Evolutionary conservation across 768 basidiomycete species (phyloP).

Genomic region (Macrolepiota albuminosa): DNA sequence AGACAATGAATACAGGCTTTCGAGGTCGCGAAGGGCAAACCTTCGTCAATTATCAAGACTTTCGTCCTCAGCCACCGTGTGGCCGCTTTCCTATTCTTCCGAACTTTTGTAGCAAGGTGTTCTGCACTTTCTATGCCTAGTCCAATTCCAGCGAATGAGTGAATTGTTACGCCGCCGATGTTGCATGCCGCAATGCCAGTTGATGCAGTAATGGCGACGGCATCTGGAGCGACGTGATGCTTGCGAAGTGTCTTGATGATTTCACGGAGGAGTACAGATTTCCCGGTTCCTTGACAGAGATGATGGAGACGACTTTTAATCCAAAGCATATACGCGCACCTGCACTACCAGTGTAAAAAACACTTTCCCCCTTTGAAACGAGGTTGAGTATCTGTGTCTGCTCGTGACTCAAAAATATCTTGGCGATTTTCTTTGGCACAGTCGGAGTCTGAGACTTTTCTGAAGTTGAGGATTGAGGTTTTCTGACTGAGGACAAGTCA

Average conservation of each 20-base stretch:
- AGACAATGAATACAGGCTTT: background rate
- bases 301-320: background rate
- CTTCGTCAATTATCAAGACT: conserved; percentile 82
- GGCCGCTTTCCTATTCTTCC: conserved; percentile 79
- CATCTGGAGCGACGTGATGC: conserved; percentile 51
- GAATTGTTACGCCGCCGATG: conserved; percentile 92
- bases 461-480: conserved; percentile 4
- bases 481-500: conserved; percentile 5
- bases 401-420: conserved; percentile 73
- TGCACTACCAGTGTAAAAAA: conserved; percentile 98
- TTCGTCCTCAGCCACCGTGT: conserved; percentile 80
- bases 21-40: conserved; percentile 27
- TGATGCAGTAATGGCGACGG: conserved; percentile 90
- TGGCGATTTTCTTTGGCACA: conserved; percentile 28
- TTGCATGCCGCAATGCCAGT: conserved; percentile 94
- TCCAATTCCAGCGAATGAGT: conserved; percentile 95
- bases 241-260: conserved; percentile 75
- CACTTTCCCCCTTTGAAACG: conserved; percentile 64
- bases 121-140: conserved; percentile 66
- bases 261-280: conserved; percentile 90
- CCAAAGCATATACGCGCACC: conserved; percentile 44
- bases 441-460: conserved; percentile 9
- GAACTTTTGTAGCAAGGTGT: conserved; percentile 58
- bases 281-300: conserved; percentile 74
- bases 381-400: conserved; percentile 81